Base-by-base conservation (phyloP, 345 rosid genomes). In the Syzygium aqueum region DNA sequence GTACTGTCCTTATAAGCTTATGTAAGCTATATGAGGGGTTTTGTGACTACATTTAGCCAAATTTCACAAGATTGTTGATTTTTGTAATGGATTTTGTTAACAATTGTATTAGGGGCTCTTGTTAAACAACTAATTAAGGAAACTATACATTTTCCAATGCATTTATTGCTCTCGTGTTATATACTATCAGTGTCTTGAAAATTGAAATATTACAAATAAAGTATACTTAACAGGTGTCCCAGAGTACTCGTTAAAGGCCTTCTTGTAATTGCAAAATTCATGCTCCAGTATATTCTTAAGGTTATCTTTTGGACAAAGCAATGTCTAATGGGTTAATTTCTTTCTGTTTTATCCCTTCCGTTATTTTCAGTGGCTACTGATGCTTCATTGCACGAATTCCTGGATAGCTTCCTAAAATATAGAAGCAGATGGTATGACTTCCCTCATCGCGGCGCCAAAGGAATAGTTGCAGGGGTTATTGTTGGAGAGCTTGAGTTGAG, bases 361-460 rank as follows among this genome's bases (percentile, higher is more conserved):
- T 90, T 53, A 12, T 85, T 84, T 67, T 30, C 89, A 97, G 99
- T 96, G 93, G 98, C 98, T 56, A 85, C 91, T 82, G 98, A 97
- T 88, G 86, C 89, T 85, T 96, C 98, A 8, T 93, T 97, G 94
- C 98, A 91, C 73, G 93, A 90, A 85, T 95, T 95, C 92, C 89
- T 97, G 91, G 97, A 95, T 89, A 93, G 95, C 92, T 97, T 97
- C 92, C 87, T 97, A 57, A 92, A 95, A 49, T 96, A 90, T 92
- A 94, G 98, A 89, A 94, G 94, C 92, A 95, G 99, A 86, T 97
- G 99, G 99, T 97, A 95, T 87, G 99, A 97, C 93, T 96, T 96
- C 77, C 98, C 98, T 51, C 92, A 94, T 89, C 99, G 93, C 86
- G 96, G 98, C 87, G 95, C 92, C 88, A 97, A 95, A 89, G 96